Evolutionary conservation across 768 basidiomycete genomes (phyloP).

Genomic region (Collybia mongolica): DNA sequence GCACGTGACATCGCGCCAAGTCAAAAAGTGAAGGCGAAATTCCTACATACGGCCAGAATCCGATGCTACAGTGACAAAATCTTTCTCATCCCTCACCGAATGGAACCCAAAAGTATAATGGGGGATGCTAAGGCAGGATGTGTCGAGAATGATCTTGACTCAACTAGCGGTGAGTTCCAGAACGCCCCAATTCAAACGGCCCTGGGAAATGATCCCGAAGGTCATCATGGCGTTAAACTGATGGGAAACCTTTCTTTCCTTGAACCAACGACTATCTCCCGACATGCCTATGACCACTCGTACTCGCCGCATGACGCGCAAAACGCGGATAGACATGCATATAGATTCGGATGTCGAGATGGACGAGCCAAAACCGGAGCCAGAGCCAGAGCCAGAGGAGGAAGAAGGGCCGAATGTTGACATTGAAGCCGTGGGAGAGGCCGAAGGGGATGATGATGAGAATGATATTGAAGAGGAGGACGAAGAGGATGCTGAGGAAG

Average conservation of each 20-base stretch:
- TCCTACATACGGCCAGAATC: not conserved
- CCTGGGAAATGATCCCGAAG: constrained; percentile 22
- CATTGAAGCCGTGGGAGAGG: constrained; percentile 38
- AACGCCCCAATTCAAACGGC: not conserved
- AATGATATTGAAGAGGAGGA: constrained; percentile 28
- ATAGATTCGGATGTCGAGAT: constrained; percentile 11
- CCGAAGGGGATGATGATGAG: constrained; percentile 30
- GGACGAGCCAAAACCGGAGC: constrained; percentile 5
- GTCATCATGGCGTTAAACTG: constrained; percentile 4
- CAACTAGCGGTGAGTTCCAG: constrained; percentile 11
- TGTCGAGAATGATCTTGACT: constrained; percentile 2
- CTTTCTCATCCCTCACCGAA: not conserved
- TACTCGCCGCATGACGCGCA: constrained; percentile 14
- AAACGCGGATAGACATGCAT: constrained; percentile 14
- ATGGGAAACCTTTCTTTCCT: constrained; percentile 8
- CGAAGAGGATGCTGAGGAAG: constrained; percentile 40
- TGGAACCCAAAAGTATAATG: not conserved
- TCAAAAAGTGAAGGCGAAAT: not conserved
- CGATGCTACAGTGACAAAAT: not conserved
- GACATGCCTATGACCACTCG: constrained; percentile 17
- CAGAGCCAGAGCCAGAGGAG: constrained; percentile 10
- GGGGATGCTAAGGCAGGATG: not conserved
- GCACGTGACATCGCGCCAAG: not conserved
- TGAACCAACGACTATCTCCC: not conserved
- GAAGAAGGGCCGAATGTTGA: constrained; percentile 34